These are phyloP conservation scores for Kernera saxatilis DNA, from an alignment of 345 rosid genomes.

Conservation along the genomic window DNA sequence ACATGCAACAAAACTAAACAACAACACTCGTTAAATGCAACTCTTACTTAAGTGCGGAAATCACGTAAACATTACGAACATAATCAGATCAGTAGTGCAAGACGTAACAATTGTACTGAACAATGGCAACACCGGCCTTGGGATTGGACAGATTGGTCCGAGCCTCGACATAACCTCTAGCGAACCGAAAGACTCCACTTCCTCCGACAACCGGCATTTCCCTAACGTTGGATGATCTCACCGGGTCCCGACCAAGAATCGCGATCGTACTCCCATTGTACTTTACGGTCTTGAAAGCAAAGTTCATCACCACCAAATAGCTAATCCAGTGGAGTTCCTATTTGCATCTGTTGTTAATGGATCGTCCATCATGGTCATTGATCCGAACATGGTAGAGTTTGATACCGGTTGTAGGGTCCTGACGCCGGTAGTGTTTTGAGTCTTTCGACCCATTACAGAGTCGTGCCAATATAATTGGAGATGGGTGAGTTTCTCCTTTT, in stretches of 20 bases:
- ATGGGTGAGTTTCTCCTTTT: constrained; percentile 35
- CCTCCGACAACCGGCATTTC: constrained; percentile 60
- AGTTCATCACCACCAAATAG: constrained; percentile 42
- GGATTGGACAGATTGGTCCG: constrained; percentile 23
- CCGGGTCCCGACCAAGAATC: constrained; percentile 36
- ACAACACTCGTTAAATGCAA: neutral
- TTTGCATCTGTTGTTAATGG: too few species aligned
- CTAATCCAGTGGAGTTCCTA: too few species aligned
- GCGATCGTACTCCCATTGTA: constrained; percentile 37
- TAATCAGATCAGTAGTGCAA: constrained; percentile 22
- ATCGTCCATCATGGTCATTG: constrained; percentile 32
- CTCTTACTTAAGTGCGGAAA: neutral
- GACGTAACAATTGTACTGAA: constrained; percentile 35
- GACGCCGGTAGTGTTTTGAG: constrained; percentile 19
- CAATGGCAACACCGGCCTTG: constrained; percentile 24
- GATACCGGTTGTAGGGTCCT: neutral
- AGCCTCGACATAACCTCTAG: constrained; percentile 48
- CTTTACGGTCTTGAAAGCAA: constrained; percentile 33
- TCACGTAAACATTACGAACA: neutral
- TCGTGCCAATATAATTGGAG: constrained; percentile 45
- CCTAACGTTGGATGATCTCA: constrained; percentile 24
- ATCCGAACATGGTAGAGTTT: constrained; percentile 20
- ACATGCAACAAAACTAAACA: neutral
- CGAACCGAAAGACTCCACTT: constrained; percentile 47
- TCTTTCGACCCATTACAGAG: constrained; percentile 21